phyloP scores from a whole-genome alignment of 2,329 filamentous ascomycete genomes.

The Aspergillus bombycis region DNA sequence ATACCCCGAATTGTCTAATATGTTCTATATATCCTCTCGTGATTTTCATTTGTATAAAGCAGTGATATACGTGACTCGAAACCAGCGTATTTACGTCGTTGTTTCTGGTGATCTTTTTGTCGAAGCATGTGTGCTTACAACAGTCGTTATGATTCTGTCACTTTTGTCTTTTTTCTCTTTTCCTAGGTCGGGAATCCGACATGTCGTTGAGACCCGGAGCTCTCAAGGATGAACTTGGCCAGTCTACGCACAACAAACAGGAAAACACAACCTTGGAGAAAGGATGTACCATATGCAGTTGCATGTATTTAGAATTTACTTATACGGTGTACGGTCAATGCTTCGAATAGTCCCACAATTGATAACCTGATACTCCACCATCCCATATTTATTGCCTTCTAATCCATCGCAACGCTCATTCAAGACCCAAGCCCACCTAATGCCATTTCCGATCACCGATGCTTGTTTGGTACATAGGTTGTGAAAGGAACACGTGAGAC shows the following conservation, averaged over 20 bases:
- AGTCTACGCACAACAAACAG: background rate
- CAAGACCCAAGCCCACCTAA: too few relatives aligned
- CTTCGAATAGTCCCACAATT: background rate
- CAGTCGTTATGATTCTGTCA: background rate
- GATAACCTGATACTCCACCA: background rate
- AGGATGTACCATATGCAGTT: background rate
- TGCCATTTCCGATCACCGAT: too few relatives aligned
- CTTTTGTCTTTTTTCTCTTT: background rate
- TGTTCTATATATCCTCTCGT: background rate
- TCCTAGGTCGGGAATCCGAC: background rate
- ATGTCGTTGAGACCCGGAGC: too few relatives aligned
- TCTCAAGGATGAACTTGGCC: background rate
- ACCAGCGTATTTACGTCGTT: background rate
- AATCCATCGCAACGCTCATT: too few relatives aligned
- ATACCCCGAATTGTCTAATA: background rate
- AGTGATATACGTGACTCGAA: background rate
- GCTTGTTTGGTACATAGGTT: too few relatives aligned
- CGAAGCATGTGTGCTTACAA: background rate
- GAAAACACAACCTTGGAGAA: background rate
- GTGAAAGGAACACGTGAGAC: too few relatives aligned
- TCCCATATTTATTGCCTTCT: background rate
- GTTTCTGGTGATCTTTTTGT: background rate
- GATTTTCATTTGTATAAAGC: background rate
- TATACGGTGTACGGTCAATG: fast-evolving
- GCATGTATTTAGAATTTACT: background rate